These are phyloP conservation scores for Fraxinus ornus DNA, from an alignment of 305 asterid genomes.

Conservation along the genomic window DNA sequence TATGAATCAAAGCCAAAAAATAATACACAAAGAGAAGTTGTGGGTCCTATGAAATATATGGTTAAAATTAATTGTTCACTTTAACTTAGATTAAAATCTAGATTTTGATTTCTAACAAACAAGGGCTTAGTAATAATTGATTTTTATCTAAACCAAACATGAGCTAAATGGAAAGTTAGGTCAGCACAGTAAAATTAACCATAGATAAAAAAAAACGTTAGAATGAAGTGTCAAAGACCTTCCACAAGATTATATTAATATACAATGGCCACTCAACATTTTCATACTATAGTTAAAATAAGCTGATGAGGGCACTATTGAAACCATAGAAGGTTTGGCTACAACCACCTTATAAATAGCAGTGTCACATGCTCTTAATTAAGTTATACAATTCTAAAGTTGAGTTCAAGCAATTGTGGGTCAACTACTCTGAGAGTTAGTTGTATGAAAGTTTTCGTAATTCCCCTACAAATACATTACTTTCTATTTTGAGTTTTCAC, in stretches of 20 bases:
- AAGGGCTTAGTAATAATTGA: not conserved
- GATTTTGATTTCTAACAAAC: too few species aligned
- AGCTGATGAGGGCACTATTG: not conserved
- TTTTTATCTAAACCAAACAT: not conserved
- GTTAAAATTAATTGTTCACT: too few species aligned
- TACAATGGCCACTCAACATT: not conserved
- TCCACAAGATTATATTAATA: not conserved
- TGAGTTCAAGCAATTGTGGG: not conserved
- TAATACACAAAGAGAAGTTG: too few species aligned
- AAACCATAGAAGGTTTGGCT: not conserved
- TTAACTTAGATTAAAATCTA: too few species aligned
- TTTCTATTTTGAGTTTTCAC: not conserved
- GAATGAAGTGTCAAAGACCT: conserved; percentile 8
- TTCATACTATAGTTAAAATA: not conserved
- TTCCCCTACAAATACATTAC: not conserved
- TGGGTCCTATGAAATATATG: too few species aligned
- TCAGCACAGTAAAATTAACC: not conserved
- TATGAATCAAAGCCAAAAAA: too few species aligned
- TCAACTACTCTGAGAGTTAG: not conserved
- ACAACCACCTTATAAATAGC: not conserved
- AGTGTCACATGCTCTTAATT: not conserved
- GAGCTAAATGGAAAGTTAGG: not conserved
- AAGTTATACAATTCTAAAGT: not conserved
- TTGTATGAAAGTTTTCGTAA: not conserved
- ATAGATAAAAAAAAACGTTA: not conserved